phyloP scores from a whole-genome alignment of 352 stramenopile genomes.

The Aphanomyces invadans region DNA sequence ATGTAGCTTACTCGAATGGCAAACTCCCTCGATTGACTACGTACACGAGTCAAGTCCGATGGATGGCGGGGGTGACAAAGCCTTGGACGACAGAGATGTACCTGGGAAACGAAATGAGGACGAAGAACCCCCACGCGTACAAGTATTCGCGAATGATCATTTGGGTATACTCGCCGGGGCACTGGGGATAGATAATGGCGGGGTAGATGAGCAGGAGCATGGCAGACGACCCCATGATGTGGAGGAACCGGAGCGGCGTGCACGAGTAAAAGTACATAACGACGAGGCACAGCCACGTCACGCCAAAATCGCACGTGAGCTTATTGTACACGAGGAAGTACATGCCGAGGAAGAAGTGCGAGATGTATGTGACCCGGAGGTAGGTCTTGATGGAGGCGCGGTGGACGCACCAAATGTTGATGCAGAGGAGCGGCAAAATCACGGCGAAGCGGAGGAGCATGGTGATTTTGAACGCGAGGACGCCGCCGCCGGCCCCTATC shows the following conservation, averaged over 20 bases:
- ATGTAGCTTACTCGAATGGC: conserved; percentile 79
- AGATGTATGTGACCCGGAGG: conserved; percentile 65
- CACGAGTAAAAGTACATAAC: conserved; percentile 84
- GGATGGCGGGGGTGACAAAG: background rate
- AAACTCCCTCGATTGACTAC: conserved; percentile 64
- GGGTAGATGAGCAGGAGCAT: conserved; percentile 60
- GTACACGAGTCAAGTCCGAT: conserved; percentile 1
- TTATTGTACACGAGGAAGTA: conserved; percentile 81
- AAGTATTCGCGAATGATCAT: conserved; percentile 61
- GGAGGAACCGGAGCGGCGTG: conserved; percentile 72
- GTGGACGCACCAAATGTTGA: conserved; percentile 58
- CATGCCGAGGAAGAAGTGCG: conserved; percentile 42
- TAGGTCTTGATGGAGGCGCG: conserved; percentile 54
- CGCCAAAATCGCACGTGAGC: conserved; percentile 68
- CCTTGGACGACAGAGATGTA: background rate
- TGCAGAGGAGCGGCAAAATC: conserved; percentile 48
- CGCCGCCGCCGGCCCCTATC: conserved; percentile 28
- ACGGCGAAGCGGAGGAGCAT: conserved; percentile 51
- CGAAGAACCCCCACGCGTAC: conserved; percentile 74
- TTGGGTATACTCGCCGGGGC: conserved; percentile 27
- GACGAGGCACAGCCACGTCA: conserved; percentile 71
- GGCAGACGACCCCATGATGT: conserved; percentile 61
- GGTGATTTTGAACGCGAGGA: conserved; percentile 50
- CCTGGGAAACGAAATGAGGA: conserved; percentile 63
- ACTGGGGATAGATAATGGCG: conserved; percentile 59